phyloP scores from a whole-genome alignment of 768 basidiomycete genomes.

The Chalciporus piperatus region DNA sequence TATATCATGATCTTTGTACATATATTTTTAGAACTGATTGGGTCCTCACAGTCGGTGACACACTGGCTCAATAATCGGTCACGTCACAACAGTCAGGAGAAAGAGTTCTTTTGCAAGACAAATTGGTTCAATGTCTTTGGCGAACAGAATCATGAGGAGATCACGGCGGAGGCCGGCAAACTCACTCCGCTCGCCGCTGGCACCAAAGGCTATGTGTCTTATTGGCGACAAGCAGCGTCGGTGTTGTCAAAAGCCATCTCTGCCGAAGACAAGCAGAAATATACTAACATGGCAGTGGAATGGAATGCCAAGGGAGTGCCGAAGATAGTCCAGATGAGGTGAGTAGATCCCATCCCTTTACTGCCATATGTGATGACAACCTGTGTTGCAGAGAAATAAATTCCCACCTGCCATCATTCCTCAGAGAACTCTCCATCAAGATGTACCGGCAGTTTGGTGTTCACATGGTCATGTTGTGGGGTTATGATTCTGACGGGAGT shows the following conservation, averaged over 20 bases:
- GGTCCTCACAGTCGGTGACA: background rate
- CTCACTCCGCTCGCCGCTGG: background rate
- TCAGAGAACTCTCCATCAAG: background rate
- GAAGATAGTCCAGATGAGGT: background rate
- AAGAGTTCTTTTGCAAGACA: background rate
- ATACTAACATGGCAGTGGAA: background rate
- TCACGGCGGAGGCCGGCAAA: background rate
- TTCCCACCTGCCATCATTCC: background rate
- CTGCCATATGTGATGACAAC: background rate
- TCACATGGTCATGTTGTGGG: background rate
- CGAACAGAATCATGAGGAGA: background rate
- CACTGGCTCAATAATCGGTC: background rate
- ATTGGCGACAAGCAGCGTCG: background rate
- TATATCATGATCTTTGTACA: background rate
- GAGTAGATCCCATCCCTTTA: background rate
- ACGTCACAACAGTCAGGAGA: background rate
- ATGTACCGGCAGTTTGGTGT: background rate
- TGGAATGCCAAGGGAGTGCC: background rate
- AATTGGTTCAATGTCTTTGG: background rate
- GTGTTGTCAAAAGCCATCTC: background rate
- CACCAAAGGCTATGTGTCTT: background rate
- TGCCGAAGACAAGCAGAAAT: background rate
- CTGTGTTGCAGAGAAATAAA: background rate
- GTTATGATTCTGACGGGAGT: background rate
- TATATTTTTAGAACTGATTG: background rate